Conservation (phyloP, 441 rosid genomes). For the Arabidopsis hybrid region DNA sequence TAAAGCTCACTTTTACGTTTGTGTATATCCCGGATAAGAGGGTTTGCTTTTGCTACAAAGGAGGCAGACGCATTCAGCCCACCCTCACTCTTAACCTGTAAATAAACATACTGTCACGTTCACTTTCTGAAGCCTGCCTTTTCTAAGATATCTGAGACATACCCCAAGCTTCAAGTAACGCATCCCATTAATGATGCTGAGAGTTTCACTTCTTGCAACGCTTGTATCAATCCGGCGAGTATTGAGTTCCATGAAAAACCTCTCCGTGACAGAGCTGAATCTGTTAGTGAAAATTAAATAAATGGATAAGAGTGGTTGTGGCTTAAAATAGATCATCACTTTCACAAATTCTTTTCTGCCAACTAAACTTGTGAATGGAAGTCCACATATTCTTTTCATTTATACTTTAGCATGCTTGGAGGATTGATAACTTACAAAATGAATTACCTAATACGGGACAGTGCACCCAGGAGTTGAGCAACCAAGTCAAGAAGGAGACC, state of each 20-base stretch:
- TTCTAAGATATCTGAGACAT: constrained; percentile 45
- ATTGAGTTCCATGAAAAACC: constrained; percentile 92
- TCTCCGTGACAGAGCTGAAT: constrained; percentile 98
- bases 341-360: constrained; percentile 30
- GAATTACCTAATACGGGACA: constrained; percentile 93
- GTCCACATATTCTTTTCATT: constrained; percentile 9
- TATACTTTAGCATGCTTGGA: constrained; percentile 13
- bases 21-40: constrained; percentile 90
- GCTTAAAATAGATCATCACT: constrained; percentile 27
- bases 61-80: constrained; percentile 99
- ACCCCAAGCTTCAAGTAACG: constrained; percentile 99
- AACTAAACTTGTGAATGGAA: constrained; percentile 20
- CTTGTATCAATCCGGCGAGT: constrained; percentile 87
- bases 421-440: constrained; percentile 26
- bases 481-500: constrained; percentile 97
- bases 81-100: constrained; percentile 96
- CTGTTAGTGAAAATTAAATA: constrained; percentile 50
- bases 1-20: constrained; percentile 98
- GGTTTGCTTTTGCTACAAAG: constrained; percentile 98
- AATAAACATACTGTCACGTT: constrained; percentile 46
- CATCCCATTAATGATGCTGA: constrained; percentile 97
- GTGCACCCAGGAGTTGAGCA: constrained; percentile 98
- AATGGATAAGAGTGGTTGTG: constrained; percentile 29
- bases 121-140: constrained; percentile 32
- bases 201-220: constrained; percentile 93